These are phyloP conservation scores for Dovyalis caffra DNA, from an alignment of 345 rosid genomes.

Conservation along the genomic window DNA sequence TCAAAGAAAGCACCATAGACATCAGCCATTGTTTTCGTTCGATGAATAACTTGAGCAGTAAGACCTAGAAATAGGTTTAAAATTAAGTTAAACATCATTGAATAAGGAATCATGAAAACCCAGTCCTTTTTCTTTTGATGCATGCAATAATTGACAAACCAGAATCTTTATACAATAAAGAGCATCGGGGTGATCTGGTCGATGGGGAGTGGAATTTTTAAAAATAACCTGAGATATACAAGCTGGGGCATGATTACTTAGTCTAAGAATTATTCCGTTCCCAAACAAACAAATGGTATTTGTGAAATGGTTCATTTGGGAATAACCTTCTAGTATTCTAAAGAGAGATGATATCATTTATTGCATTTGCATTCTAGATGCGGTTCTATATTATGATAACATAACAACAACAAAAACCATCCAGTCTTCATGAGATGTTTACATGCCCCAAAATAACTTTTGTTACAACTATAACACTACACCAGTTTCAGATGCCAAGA, in stretches of 20 bases:
- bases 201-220: not conserved
- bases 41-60: slow-evolving; percentile 80
- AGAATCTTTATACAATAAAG: not conserved
- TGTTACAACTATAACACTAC: not conserved
- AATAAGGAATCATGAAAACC: not conserved
- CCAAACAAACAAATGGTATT: not conserved
- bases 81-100: slow-evolving; percentile 2
- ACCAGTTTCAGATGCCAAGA: not conserved
- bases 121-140: not conserved
- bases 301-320: not conserved
- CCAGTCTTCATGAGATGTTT: not conserved
- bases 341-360: not conserved
- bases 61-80: slow-evolving; percentile 53
- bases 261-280: not conserved
- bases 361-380: not conserved
- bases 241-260: not conserved
- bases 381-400: not conserved
- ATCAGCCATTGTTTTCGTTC: slow-evolving; percentile 78
- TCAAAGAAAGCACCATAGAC: slow-evolving; percentile 88
- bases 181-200: not conserved
- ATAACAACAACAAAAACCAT: not conserved
- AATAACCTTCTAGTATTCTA: too few relatives aligned
- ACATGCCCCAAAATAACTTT: not conserved
- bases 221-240: not conserved
- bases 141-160: not conserved